Evolutionary conservation across 176 grass and related monocot genomes (phyloP), one percentile per base, ranked within the genome.

Genomic region (Hordeum vulgare): DNA sequence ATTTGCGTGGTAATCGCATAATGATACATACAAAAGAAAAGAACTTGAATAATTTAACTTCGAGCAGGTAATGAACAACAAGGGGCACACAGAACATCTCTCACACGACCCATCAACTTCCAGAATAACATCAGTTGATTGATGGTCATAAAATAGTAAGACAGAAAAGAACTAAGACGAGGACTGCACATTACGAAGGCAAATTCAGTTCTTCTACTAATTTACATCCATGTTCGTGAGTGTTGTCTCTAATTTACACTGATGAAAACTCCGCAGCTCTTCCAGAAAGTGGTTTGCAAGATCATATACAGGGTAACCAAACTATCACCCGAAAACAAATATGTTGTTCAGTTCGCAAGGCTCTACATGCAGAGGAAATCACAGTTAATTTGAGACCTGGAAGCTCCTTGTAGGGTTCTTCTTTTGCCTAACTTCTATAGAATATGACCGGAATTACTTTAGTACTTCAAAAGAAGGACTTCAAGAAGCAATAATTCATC

Each of bases 401-500:
- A 98, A 95, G 56, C 90, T 79, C 61, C 92, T 92, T 44, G 90
- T 93, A 5, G 78, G 92, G 86, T 85, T 93, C 83, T 86, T 95
- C 92, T 95, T 98, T 93, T 86, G 87, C 96, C 96, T 20, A 11
- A 11, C 17, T 60, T 71, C 15, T 51, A 25, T 8, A 60, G 10
- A 58, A 64, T 45, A 81, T 86, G 34, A 67, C 62, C 23, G 8
- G 4, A 62, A 31, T n/a, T 15, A 31, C 65, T 6, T 75, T 68
- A 47, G 39, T 45, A 87, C 41, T 75, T 79, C 20, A 41, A 33
- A 18, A 66, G 47, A 54, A 67, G 4, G 26, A 82, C 96, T 91
- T 86, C 3, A 33, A 4, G 31, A 33, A 33, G 31, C 31, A 4
- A 33, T 33, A 33, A 33, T 33, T 33, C 31, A 33, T 33, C 31